Base-by-base conservation (phyloP, 495 filamentous ascomycete species). In the Penicillium cosmopolitanum region DNA sequence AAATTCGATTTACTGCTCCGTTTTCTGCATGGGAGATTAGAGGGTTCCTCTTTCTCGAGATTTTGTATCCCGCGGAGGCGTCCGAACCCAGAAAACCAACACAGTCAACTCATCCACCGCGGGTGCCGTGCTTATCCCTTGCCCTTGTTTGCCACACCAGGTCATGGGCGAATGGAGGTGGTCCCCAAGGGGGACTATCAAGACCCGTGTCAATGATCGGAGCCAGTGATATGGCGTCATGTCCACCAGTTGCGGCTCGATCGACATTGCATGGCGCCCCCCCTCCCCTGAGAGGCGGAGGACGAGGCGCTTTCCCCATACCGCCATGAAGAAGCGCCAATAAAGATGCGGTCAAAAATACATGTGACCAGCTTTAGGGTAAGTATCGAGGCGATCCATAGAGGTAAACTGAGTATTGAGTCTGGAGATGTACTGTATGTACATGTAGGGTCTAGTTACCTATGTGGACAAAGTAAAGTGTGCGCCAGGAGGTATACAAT, bases 211-310 rank as follows among this genome's bases (percentile, higher is more conserved):
- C 5, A 61, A 55, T 18, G 48, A 53, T 42, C 46, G 43, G 55
- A 50, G 33, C 61, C 65, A 63, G 55, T 63, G 12, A 62, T 44
- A 66, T 64, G 53, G 62, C 60, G 60, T 68, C 65, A 68, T 70
- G 28, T 47, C 44, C 53, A 44, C 66, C 61, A n/a, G 47, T 62
- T 66, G 66, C 65, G 69, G 64, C 71, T 73, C 65, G 70, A 76
- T 76, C 71, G 68, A 73, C 73, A 74, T 66, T 74, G 70, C 71
- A 74, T 73, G 63, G 65, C 65, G 62, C 57, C 60, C 62, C 66
- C 46, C 55, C 62, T 61, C 64, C 61, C 62, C 62, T 65, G 62
- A 66, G 61, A 51, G 51, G 53, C 43, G 54, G 57, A 56, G 55
- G 56, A 25, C 36, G 51, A 55, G 33, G 44, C 50, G 40, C 53